phyloP scores from a whole-genome alignment of 2,329 filamentous ascomycete species.

The Orbilia ellipsospora region DNA sequence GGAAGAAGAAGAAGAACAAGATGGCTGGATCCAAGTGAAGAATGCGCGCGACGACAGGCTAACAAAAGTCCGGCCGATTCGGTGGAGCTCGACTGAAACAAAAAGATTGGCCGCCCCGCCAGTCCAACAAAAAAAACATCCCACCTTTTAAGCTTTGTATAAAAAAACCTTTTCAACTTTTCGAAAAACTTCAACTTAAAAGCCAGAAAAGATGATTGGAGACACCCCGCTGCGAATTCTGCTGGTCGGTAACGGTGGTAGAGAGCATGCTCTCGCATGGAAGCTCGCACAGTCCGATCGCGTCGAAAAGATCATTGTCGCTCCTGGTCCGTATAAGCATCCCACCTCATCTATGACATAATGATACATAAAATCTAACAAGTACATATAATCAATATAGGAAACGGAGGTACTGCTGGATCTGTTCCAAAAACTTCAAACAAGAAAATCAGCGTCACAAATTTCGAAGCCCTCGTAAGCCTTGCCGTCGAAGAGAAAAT shows the following conservation, averaged over 20 bases:
- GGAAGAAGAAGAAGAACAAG: constrained; percentile 6
- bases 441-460: constrained; percentile 75
- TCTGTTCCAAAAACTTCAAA: constrained; percentile 78
- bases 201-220: constrained; percentile 33
- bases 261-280: constrained; percentile 95
- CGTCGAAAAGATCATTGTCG: constrained; percentile 78
- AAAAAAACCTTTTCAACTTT: not conserved
- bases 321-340: constrained; percentile 63
- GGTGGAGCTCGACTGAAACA: constrained; percentile 50
- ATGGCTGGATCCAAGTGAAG: constrained; percentile 15
- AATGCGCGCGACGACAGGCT: not conserved
- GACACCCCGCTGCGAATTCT: constrained; percentile 73
- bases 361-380: not conserved
- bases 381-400: constrained; percentile 64
- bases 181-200: not conserved
- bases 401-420: constrained; percentile 85
- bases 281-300: constrained; percentile 84
- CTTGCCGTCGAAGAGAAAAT: constrained; percentile 79
- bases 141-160: not conserved
- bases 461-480: constrained; percentile 80
- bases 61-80: constrained; percentile 36
- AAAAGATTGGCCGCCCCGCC: constrained; percentile 36
- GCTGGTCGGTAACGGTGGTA: constrained; percentile 90
- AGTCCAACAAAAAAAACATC: constrained; percentile 3
- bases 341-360: not conserved